Evolutionary conservation across 148 eudicot genomes (phyloP), one percentile per base, ranked within the genome.

Genomic region (Rhododendron williamsianum): DNA sequence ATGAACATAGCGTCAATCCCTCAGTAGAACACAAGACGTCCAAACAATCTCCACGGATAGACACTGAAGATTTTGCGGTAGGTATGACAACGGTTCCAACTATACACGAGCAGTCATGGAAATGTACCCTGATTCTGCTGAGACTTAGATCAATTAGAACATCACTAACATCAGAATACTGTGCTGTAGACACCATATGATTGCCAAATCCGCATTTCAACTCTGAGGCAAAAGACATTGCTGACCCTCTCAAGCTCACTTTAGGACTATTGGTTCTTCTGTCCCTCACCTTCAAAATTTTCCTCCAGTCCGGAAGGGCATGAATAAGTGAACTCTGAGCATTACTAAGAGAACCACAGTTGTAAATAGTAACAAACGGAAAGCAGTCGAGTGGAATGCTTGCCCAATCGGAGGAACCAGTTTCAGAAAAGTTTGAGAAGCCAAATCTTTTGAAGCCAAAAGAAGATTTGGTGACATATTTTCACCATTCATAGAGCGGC

Each of bases 71-170:
- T 86, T 90, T 93, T 82, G 94, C 91, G 46, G 89, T 88, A 48
- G 98, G 92, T 80, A 94, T 85, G 82, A 88, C 90, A 79, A 93
- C 69, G 65, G 91, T 92, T 74, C 91, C 94, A 49, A 97, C 46
- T 81, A 90, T 85, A 88, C 93, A 89, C 45, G 98, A 90, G 67
- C 91, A 92, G 85, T 97, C 98, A 91, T 97, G 98, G 90, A 97
- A 94, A 89, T 97, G 93, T 54, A 93, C 38, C 78, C 85, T 89
- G 73, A 90, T 86, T 88, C 87, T 87, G 80, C 86, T 83, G 74
- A 94, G 86, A 85, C 86, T 86, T 87, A 92, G 81, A 54, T 90
- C 92, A 84, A 91, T 76, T 41, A 89, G 51, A 63, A 83, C 8
- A 81, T 81, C 89, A 51, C 80, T 83, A 65, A 58, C 76, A 43